Evolutionary conservation across 192 early-diverging fungal species (phyloP).

Genomic region (Obelidium mucronatum): DNA sequence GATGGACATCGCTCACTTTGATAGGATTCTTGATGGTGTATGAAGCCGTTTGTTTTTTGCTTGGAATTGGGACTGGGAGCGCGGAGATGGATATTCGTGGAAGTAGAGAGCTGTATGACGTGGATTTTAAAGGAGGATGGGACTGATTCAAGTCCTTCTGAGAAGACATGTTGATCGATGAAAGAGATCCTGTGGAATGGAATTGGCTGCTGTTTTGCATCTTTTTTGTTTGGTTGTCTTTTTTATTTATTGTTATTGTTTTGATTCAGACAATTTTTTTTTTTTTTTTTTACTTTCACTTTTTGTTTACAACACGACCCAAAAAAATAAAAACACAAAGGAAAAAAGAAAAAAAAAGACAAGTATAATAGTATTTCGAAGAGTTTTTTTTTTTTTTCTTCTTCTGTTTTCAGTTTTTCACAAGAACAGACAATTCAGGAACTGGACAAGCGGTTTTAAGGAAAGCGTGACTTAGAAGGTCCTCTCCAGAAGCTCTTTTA

Average conservation of each 20-base stretch:
- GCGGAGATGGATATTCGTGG: not conserved
- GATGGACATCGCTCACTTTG: conserved; percentile 15
- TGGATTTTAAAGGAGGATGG: too few relatives aligned
- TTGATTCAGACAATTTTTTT: too few relatives aligned
- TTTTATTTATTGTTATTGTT: too few relatives aligned
- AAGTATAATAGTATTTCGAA: conserved; percentile 33
- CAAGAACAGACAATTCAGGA: conserved; percentile 75
- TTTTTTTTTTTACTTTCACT: too few relatives aligned
- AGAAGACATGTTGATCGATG: too few relatives aligned
- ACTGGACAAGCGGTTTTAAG: conserved; percentile 76
- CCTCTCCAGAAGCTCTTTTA: conserved; percentile 77
- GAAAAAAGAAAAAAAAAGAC: not conserved
- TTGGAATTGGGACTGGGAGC: not conserved
- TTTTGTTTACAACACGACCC: too few relatives aligned
- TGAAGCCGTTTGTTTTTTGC: not conserved
- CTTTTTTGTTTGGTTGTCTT: too few relatives aligned
- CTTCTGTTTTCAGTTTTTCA: too few relatives aligned
- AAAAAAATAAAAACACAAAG: not conserved
- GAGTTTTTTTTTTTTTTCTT: too few relatives aligned
- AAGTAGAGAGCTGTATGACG: not conserved
- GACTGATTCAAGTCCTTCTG: too few relatives aligned
- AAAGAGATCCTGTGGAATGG: too few relatives aligned
- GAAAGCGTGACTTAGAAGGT: conserved; percentile 86
- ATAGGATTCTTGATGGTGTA: not conserved
- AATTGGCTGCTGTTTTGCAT: too few relatives aligned